phyloP scores from a whole-genome alignment of 2,329 filamentous ascomycete genomes.

The Exophiala mesophila region DNA sequence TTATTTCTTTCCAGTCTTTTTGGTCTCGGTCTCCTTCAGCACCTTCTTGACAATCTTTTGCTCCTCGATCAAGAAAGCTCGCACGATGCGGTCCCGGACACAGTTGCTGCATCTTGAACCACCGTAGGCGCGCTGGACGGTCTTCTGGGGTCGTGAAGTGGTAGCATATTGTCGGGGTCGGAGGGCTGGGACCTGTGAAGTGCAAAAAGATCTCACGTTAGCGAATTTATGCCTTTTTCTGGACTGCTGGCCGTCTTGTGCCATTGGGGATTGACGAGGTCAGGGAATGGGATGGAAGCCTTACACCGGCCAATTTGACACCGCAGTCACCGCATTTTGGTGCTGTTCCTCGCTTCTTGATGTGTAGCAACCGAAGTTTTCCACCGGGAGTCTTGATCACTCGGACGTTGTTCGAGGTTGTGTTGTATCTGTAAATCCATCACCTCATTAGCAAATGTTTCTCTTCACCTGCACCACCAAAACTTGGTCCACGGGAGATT shows the following conservation, averaged over 20 bases:
- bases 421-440: conserved; percentile 75
- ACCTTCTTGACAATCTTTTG: conserved; percentile 99
- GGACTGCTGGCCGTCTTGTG: not conserved
- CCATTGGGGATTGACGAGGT: not conserved
- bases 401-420: conserved; percentile 92
- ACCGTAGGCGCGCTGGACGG: conserved; percentile 95
- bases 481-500: not conserved
- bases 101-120: conserved; percentile 98
- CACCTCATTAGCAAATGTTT: conserved; percentile 2
- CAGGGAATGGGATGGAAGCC: conserved; percentile 41
- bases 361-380: conserved; percentile 92
- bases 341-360: conserved; percentile 98
- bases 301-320: conserved; percentile 94
- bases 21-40: conserved; percentile 93
- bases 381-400: conserved; percentile 95
- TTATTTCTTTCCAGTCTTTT: conserved; percentile 59
- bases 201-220: not conserved
- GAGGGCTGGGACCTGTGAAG: conserved; percentile 80
- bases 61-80: conserved; percentile 99
- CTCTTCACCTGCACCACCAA: not conserved
- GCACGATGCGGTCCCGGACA: conserved; percentile 95
- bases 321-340: conserved; percentile 99
- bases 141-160: conserved; percentile 99
- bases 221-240: not conserved
- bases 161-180: conserved; percentile 96